Base-by-base conservation (phyloP, 176 grass and related monocot species). In the Ensete glaucum region DNA sequence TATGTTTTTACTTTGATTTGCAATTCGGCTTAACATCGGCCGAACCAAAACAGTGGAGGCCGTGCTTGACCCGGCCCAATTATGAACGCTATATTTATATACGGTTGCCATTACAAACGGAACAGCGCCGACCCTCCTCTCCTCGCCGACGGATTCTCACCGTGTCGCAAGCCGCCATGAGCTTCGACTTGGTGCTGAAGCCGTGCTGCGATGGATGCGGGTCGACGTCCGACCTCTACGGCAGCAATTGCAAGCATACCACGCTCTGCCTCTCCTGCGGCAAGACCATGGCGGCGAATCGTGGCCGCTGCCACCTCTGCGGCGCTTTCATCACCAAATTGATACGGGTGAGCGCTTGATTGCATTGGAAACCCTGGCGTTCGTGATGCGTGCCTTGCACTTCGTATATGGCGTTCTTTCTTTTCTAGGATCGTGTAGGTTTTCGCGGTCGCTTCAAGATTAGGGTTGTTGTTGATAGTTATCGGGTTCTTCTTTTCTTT, bases 241-340 rank as follows among this genome's bases (percentile, higher is more conserved):
- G 78, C 26, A 90, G 77, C 71, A 64, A 64, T 1, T 93, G 90
- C 85, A 84, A 87, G 71, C 90, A 91, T 88, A 77, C 80, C 60
- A 97, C 94, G 7, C 83, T 97, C 71, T 93, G 88, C 82, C 43
- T 52, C 67, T 78, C 75, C 62, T 97, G 90, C 63, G 94, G 84
- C 79, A 73, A 69, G 53, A 15, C 76, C 71, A 78, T 85, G 93
- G 93, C 83, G 12, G 78, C 62, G 17, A 67, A 64, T 53, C 67
- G 80, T 77, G 49, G 27, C 1, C 66, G 79, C 29, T 93, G 90
- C 80, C 49, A 54, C 51, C 51, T 90, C 74, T 96, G 93, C 75
- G 71, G 71, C 52, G 48, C 90, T 56, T 82, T 82, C 34, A 64
- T 93, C 67, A 85, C 83, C 81, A 90, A 78, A 24, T 84, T 97